phyloP scores from a whole-genome alignment of 129 eudicot genomes.

The Apium graveolens region DNA sequence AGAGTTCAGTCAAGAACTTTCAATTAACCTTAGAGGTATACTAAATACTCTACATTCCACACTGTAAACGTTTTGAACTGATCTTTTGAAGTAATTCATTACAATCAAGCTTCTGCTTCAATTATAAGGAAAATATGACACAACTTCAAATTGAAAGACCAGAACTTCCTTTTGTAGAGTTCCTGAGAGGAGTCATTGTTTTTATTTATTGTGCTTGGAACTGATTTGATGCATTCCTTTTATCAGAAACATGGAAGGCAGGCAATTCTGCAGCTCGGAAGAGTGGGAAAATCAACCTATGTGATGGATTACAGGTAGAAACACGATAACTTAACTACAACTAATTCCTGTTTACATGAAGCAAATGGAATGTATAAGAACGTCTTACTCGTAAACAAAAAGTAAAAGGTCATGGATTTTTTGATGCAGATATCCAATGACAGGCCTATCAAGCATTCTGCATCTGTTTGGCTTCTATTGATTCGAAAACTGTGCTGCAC shows the following conservation, averaged over 20 bases:
- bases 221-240: conserved; percentile 2
- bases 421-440: conserved; percentile 77
- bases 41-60: not conserved
- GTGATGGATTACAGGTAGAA: conserved; percentile 81
- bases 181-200: not conserved
- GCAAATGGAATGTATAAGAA: not conserved
- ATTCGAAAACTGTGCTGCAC: conserved; percentile 95
- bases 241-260: conserved; percentile 73
- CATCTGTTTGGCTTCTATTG: conserved; percentile 94
- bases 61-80: not conserved
- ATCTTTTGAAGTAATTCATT: not conserved
- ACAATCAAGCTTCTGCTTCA: not conserved
- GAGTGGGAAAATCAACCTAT: conserved; percentile 74
- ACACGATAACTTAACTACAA: not conserved
- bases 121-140: not conserved
- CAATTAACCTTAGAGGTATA: conserved; percentile 87
- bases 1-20: conserved; percentile 90
- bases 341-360: not conserved
- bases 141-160: too few relatives aligned
- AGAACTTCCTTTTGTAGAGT: not conserved
- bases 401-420: not conserved
- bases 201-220: not conserved
- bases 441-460: conserved; percentile 90
- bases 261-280: conserved; percentile 76
- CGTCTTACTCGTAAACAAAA: not conserved